phyloP scores from a whole-genome alignment of 305 asterid species.

The Fraxinus sp. region DNA sequence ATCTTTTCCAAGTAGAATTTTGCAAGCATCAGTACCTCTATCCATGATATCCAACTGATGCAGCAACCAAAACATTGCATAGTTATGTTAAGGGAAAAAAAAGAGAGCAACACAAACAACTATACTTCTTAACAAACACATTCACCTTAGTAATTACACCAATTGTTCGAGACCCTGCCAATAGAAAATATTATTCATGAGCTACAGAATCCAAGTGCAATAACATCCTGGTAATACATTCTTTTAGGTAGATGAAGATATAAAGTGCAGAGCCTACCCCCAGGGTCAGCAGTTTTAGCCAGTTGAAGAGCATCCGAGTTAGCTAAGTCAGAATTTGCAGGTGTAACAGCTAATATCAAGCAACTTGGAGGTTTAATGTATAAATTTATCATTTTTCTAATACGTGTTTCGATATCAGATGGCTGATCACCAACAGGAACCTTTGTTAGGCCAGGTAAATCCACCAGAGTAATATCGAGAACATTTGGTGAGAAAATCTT shows the following conservation, averaged over 20 bases:
- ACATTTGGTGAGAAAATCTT: constrained; percentile 39
- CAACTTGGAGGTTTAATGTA: constrained; percentile 32
- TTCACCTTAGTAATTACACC: constrained; percentile 44
- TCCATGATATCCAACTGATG: constrained; percentile 43
- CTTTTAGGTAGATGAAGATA: background rate
- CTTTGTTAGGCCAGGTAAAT: constrained; percentile 44
- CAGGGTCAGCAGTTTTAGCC: constrained; percentile 38
- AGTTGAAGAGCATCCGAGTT: constrained; percentile 41
- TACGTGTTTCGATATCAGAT: constrained; percentile 32
- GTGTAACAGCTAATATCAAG: constrained; percentile 42
- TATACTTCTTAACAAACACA: background rate
- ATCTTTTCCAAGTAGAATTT: constrained; percentile 38
- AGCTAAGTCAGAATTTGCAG: constrained; percentile 41
- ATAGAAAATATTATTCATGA: background rate
- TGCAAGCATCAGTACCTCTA: constrained; percentile 39
- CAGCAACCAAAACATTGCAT: background rate
- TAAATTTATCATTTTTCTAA: constrained; percentile 32
- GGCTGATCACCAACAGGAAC: constrained; percentile 50
- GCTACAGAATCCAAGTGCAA: background rate
- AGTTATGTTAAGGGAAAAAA: background rate
- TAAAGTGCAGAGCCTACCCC: constrained; percentile 22
- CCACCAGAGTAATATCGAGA: constrained; percentile 39
- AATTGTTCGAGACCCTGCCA: constrained; percentile 30
- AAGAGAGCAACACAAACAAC: background rate
- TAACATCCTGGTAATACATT: background rate